Conservation (phyloP, 1,284 basidiomycete genomes). For the Tremellales sp. region DNA sequence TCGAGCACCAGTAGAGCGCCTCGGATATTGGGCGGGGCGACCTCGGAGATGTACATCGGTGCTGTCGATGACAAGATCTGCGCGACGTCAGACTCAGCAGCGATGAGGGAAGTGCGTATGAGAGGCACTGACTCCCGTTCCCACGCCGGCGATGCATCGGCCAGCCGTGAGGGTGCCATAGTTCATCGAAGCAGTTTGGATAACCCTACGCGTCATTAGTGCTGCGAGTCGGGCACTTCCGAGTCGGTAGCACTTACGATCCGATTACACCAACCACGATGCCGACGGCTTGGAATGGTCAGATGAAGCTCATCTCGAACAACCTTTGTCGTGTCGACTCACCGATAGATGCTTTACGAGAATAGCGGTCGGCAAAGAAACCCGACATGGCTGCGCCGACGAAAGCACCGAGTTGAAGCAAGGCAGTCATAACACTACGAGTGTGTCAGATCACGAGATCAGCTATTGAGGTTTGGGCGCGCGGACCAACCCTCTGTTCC, state of each 20-base stretch:
- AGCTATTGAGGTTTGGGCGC: too few relatives aligned
- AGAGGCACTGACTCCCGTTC: constrained; percentile 37
- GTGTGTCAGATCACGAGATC: too few relatives aligned
- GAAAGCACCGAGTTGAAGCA: constrained; percentile 38
- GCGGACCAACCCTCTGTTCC: too few relatives aligned
- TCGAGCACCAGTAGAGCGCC: constrained; percentile 72
- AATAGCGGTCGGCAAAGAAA: constrained; percentile 29
- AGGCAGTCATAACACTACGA: constrained; percentile 20
- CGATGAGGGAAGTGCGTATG: too few relatives aligned
- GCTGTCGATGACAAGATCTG: constrained; percentile 37
- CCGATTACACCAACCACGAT: constrained; percentile 31
- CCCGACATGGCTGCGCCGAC: constrained; percentile 29
- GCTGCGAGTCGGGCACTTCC: too few relatives aligned
- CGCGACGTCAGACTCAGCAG: constrained; percentile 2
- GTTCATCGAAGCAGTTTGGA: constrained; percentile 30
- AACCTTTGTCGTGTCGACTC: too few relatives aligned
- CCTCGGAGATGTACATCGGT: constrained; percentile 46
- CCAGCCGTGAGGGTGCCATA: constrained; percentile 27
- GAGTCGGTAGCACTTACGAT: too few relatives aligned
- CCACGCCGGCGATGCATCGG: constrained; percentile 23
- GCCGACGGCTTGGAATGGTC: constrained; percentile 22
- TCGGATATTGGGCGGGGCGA: constrained; percentile 52
- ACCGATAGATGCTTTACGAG: constrained; percentile 22
- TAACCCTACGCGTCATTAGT: too few relatives aligned
- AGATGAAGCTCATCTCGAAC: too few relatives aligned